Evolutionary conservation across 768 basidiomycete genomes (phyloP).

Genomic region (Boletus pseudopeckii): DNA sequence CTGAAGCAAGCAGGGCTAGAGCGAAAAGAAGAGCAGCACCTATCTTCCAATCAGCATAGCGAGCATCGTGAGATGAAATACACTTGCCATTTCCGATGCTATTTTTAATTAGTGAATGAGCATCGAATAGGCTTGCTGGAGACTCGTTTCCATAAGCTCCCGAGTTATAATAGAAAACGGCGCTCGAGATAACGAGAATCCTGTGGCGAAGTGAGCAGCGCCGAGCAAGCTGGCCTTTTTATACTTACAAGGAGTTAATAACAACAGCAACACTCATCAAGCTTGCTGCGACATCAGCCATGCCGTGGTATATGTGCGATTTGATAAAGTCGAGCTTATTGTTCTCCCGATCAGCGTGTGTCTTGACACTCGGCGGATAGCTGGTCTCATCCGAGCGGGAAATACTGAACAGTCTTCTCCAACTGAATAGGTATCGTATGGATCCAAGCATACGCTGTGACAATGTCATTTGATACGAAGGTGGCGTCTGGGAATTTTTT

Average conservation of each 20-base stretch:
- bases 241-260: conserved; percentile 75
- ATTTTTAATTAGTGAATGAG: conserved; percentile 67
- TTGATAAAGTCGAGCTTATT: conserved; percentile 52
- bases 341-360: conserved; percentile 56
- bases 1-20: conserved; percentile 76
- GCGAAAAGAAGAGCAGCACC: conserved; percentile 88
- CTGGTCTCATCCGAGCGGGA: conserved; percentile 19
- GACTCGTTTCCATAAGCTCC: conserved; percentile 37
- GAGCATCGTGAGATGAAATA: background rate
- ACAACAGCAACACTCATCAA: conserved; percentile 82
- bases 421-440: conserved; percentile 4
- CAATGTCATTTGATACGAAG: conserved; percentile 20
- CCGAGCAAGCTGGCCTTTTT: background rate
- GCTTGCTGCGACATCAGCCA: conserved; percentile 62
- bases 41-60: conserved; percentile 26
- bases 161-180: conserved; percentile 69
- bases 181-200: conserved; percentile 77
- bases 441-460: conserved; percentile 12
- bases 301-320: conserved; percentile 63
- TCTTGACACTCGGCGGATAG: conserved; percentile 31
- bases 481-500: conserved; percentile 1
- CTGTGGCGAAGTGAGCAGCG: conserved; percentile 33
- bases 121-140: conserved; percentile 80
- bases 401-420: conserved; percentile 24
- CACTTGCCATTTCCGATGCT: conserved; percentile 63